Evolutionary conservation across 441 rosid genomes (phyloP), one percentile per base, ranked within the genome.

Genomic region (California macrophylla): DNA sequence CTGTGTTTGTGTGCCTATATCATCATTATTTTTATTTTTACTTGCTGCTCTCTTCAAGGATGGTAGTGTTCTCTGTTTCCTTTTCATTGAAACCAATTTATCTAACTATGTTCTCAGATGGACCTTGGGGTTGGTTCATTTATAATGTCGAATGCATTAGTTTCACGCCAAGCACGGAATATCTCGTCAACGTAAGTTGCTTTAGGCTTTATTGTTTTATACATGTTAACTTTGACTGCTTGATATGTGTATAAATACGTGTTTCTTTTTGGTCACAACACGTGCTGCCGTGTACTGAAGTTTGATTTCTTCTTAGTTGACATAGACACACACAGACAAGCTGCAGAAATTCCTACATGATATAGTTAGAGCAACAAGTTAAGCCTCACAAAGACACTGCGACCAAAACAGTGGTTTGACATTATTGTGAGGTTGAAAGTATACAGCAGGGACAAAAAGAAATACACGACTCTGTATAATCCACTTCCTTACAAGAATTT

Each of bases 71-170:
- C 3, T 4, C n/a, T 3, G 6, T 72, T n/a, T n/a, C n/a, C 32
- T 70, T 47, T 25, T 64, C 23, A 28, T 40, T 54, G 54, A 18
- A n/a, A 63, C 29, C 77, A 24, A 67, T 29, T 32, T 23, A 24
- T 28, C 7, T 38, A 65, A 38, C 12, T 60, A 58, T 62, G 47
- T 25, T 73, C 26, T 61, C 81, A 91, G 97, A 91, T 91, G 98
- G 97, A 91, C 83, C 86, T 91, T 71, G 98, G 98, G 30, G 97
- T 93, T 68, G 98, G 97, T 65, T 91, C 95, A 71, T 93, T 93
- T 86, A 86, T 89, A 32, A 47, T 91, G 62, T 86, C 86, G 50
- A 88, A 91, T 78, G 82, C 98, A 70, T 76, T 91, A 71, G 91
- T 87, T 72, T 93, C 97, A 69, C 85, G 87, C 16, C 93, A 93